Base-by-base conservation (phyloP, 768 basidiomycete genomes). In the Naganishia randhawae region DNA sequence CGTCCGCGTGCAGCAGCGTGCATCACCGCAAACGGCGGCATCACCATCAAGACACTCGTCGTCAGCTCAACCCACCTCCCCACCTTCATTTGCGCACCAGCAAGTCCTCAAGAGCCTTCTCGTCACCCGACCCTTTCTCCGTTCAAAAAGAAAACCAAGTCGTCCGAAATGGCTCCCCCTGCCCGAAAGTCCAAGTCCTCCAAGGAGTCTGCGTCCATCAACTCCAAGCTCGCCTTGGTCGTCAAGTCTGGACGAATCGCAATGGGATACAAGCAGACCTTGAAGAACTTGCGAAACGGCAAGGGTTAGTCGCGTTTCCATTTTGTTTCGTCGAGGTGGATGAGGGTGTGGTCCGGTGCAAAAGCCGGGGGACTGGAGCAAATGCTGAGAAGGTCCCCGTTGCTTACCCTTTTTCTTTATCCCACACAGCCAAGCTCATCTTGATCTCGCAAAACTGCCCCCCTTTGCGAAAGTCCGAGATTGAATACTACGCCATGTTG, bases 401-500 rank as follows among this genome's bases (percentile, higher is more conserved):
- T 82, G 83, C 90, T 92, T 80, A 92, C 82, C 10, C 50, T 11
- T 57, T 13, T 9, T 51, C 39, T 57, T 14, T 41, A 31, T 31
- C 17, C 19, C 31, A 17, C 48, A 65, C 79, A 99, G 95, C 95
- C 82, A 98, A 96, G 84, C 91, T 99, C 74, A 89, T 99, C 80
- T 84, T 99, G 81, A 96, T 99, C 80, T 92, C 95, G 77, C 94
- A 92, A 75, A 99, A 99, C 84, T 96, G 93, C 84, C 96, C 96
- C 68, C 96, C 96, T 71, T 87, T 99, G 71, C 92, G 96, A 82
- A 96, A 96, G 82, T 97, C 95, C 70, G 96, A 99, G 85, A 86
- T 99, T 69, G 96, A 99, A 85, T 99, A 98, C 85, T 99, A 98
- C 81, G 96, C 93, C 83, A 96, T 96, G 94, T 86, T 99, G 78